Percentiles rank a stretch among this genome's conserved stretches.
phyloP scores from a whole-genome alignment of 2,329 filamentous ascomycete genomes.

The Alternaria gaisen region DNA sequence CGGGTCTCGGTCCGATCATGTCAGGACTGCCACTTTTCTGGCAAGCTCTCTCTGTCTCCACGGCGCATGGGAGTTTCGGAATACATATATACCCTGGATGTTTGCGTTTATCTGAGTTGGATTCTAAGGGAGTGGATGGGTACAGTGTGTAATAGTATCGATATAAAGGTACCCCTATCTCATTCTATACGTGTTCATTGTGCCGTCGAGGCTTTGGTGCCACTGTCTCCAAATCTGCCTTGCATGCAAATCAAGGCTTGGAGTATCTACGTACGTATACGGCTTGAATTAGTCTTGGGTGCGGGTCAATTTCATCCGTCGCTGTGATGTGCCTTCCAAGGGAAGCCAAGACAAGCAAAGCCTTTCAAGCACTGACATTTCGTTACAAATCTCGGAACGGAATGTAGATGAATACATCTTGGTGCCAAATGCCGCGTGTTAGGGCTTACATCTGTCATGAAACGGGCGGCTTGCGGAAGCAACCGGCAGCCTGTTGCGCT shows the following conservation, averaged over 20 bases:
- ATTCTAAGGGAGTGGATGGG: neutral
- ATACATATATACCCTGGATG: neutral
- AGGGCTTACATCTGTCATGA: neutral
- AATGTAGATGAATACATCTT: neutral
- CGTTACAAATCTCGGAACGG: slow-evolving; percentile 1
- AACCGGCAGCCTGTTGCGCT: neutral
- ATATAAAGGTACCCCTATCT: neutral
- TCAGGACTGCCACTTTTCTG: slow-evolving; percentile 1
- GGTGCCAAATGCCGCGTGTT: neutral
- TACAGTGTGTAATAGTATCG: neutral
- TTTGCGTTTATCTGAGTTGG: neutral
- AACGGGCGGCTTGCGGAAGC: slow-evolving; percentile 1
- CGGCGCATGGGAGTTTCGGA: neutral
- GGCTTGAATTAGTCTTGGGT: neutral
- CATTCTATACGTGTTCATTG: neutral
- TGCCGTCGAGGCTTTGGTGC: neutral
- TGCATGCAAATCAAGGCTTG: neutral
- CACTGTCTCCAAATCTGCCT: neutral
- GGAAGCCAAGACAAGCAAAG: slow-evolving; percentile 1
- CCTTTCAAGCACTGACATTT: neutral
- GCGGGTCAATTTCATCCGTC: neutral
- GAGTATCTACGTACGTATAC: neutral
- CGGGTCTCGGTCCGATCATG: slow-evolving; percentile 5
- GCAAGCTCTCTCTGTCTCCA: neutral
- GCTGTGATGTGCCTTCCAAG: slow-evolving; percentile 1